Conservation (phyloP, 768 basidiomycete species). For the Trametes cingulata region DNA sequence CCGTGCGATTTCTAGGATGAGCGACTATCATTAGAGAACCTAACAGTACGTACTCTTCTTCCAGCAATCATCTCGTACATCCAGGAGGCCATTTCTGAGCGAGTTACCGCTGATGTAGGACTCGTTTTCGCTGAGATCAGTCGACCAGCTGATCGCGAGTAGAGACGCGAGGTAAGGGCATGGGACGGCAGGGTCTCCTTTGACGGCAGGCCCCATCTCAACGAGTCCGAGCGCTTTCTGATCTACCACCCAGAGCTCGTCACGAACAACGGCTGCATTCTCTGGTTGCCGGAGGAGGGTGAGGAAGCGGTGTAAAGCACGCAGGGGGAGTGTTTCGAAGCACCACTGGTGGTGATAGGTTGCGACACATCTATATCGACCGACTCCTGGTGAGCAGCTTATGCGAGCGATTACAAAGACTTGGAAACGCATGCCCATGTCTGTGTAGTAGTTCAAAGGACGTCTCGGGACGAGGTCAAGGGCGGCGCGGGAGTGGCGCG, state of each 20-base stretch:
- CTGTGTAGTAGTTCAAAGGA: no score
- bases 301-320: neutral
- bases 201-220: neutral
- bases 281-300: neutral
- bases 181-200: neutral
- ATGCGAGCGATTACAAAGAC: slow-evolving; percentile 39
- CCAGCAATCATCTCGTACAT: neutral
- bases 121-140: neutral
- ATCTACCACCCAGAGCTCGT: neutral
- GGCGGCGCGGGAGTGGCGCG: no score
- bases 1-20: neutral
- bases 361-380: slow-evolving; percentile 41
- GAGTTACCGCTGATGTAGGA: neutral
- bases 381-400: slow-evolving; percentile 23
- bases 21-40: neutral
- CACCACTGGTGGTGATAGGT: slow-evolving; percentile 34
- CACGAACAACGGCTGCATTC: neutral
- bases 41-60: neutral
- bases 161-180: neutral
- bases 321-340: neutral
- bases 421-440: slow-evolving; percentile 44
- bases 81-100: neutral
- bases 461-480: no score
- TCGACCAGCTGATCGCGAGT: neutral
- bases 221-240: neutral